Conservation (phyloP, 1,139 yeast genomes). For the Yamadazyma buinensis region DNA sequence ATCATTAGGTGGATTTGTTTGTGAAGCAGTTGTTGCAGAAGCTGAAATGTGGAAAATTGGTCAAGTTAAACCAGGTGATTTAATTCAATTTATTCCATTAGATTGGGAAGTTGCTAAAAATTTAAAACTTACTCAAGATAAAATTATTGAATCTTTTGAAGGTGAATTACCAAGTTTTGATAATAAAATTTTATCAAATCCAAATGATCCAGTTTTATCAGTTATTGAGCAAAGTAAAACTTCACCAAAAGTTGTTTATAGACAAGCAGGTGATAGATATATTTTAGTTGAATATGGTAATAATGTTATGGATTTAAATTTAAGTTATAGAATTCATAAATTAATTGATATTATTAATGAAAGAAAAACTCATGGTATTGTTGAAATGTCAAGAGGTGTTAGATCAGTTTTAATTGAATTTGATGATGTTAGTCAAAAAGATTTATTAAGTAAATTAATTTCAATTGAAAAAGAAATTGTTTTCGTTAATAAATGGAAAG, state of each 20-base stretch:
- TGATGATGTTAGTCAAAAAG: conserved; percentile 58
- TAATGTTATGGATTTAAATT: conserved; percentile 76
- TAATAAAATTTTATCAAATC: conserved; percentile 28
- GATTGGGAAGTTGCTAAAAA: conserved; percentile 62
- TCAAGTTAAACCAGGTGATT: conserved; percentile 93
- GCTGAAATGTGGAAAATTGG: conserved; percentile 99
- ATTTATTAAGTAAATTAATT: conserved; percentile 59
- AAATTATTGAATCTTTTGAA: conserved; percentile 40
- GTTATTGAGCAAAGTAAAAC: conserved; percentile 42
- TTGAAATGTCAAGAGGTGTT: conserved; percentile 97
- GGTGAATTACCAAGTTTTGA: conserved; percentile 39
- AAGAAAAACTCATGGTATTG: conserved; percentile 69
- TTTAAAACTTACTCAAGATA: conserved; percentile 60
- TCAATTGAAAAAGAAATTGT: conserved; percentile 74
- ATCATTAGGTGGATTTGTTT: conserved; percentile 94
- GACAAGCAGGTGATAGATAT: conserved; percentile 97
- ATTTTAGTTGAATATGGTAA: conserved; percentile 91
- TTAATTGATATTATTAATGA: conserved; percentile 69
- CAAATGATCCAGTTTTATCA: conserved; percentile 62
- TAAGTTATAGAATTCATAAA: conserved; percentile 80
- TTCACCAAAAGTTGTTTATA: conserved; percentile 73
- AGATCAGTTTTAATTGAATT: conserved; percentile 88
- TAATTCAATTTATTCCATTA: conserved; percentile 75
- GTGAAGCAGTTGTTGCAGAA: conserved; percentile 92
- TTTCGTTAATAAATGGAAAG: conserved; percentile 77